These are phyloP conservation scores for Silene uniflora DNA, from an alignment of 148 eudicot genomes.

Conservation along the genomic window DNA sequence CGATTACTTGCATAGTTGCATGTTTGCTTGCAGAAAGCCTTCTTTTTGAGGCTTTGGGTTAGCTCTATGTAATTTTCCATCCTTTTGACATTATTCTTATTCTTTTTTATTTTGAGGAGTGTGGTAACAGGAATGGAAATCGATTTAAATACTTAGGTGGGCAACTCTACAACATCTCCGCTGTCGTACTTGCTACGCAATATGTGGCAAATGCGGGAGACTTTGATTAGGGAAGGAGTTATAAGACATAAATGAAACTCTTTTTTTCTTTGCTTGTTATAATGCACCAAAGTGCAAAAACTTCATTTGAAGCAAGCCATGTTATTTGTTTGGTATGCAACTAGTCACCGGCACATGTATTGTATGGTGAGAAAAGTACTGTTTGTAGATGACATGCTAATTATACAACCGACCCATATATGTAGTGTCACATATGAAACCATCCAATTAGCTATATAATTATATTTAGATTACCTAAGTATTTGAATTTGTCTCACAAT, in stretches of 20 bases:
- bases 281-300: neutral
- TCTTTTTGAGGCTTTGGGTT: too few species aligned
- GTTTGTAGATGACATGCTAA: neutral
- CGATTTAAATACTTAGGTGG: too few species aligned
- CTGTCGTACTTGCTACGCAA: neutral
- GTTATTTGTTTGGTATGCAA: neutral
- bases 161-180: too few species aligned
- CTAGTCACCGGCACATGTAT: neutral
- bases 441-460: neutral
- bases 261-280: neutral
- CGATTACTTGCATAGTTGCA: neutral
- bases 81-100: too few species aligned
- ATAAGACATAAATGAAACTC: neutral
- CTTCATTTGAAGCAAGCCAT: neutral
- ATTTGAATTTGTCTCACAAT: too few species aligned
- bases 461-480: neutral
- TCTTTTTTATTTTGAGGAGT: too few species aligned
- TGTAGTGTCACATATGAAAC: neutral
- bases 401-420: neutral
- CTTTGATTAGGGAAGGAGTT: too few species aligned
- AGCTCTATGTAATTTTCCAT: too few species aligned
- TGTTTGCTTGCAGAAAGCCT: neutral
- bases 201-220: neutral
- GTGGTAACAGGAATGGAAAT: too few species aligned
- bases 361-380: neutral